Conservation (phyloP, 345 rosid species). For the Euphorbia lathyris region DNA sequence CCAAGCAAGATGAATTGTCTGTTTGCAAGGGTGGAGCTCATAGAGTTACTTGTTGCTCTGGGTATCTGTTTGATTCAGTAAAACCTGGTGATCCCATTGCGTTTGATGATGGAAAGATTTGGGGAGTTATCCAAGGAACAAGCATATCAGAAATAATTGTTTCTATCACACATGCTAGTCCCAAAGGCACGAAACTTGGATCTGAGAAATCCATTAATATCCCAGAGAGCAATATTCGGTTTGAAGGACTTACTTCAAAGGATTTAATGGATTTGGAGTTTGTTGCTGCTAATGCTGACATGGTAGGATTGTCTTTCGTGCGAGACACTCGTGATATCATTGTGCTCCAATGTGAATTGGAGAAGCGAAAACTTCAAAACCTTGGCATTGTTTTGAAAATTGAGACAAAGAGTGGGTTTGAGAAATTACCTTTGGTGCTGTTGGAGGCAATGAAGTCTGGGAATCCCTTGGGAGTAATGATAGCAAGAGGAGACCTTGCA, state of each 20-base stretch:
- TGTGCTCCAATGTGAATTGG: constrained; percentile 50
- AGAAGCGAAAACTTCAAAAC: constrained; percentile 42
- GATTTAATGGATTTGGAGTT: constrained; percentile 64
- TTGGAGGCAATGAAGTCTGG: constrained; percentile 60
- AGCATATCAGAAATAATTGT: constrained; percentile 53
- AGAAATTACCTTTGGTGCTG: constrained; percentile 47
- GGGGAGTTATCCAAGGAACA: constrained; percentile 59
- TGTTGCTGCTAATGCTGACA: constrained; percentile 62
- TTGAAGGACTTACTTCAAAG: constrained; percentile 65
- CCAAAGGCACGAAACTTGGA: constrained; percentile 59
- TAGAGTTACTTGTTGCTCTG: constrained; percentile 50
- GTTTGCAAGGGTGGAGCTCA: constrained; percentile 33
- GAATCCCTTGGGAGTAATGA: constrained; percentile 69
- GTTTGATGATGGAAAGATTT: constrained; percentile 70
- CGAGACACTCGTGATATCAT: constrained; percentile 51
- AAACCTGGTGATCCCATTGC: constrained; percentile 60
- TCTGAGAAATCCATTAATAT: constrained; percentile 69
- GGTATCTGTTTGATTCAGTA: constrained; percentile 59
- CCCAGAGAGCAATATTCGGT: constrained; percentile 53
- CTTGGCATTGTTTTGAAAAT: constrained; percentile 60
- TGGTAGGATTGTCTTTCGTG: constrained; percentile 64
- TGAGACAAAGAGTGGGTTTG: constrained; percentile 57
- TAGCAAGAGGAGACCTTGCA: constrained; percentile 77
- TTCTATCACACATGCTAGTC: constrained; percentile 57
- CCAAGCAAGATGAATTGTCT: constrained; percentile 24